phyloP scores from a whole-genome alignment of 768 basidiomycete genomes.

The Lentinus tigrinus region DNA sequence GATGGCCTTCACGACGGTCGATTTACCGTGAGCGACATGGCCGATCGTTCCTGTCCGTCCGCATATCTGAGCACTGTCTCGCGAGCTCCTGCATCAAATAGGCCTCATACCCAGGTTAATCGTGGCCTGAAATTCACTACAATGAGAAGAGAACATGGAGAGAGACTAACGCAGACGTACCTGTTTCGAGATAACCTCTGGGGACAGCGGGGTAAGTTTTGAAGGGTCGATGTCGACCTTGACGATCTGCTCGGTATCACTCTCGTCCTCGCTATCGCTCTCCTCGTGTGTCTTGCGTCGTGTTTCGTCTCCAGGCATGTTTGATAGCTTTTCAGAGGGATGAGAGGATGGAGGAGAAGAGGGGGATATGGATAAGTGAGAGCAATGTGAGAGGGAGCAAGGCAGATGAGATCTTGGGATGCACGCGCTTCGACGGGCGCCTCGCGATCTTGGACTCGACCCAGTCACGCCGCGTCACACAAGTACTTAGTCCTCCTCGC shows the following conservation, averaged over 20 bases:
- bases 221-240: slow-evolving; percentile 77
- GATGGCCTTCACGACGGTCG: slow-evolving; percentile 97
- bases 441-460: not conserved
- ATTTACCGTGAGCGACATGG: slow-evolving; percentile 98
- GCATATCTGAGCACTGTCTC: slow-evolving; percentile 5
- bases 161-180: slow-evolving; percentile 39
- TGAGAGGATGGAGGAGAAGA: not conserved
- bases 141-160: not conserved
- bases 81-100: not conserved
- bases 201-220: slow-evolving; percentile 83
- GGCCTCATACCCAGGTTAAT: slow-evolving; percentile 75
- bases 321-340: no score
- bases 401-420: not conserved
- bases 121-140: slow-evolving; percentile 63
- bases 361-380: no score
- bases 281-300: slow-evolving; percentile 55
- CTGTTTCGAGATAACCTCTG: slow-evolving; percentile 90
- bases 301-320: slow-evolving; percentile 72
- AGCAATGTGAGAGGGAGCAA: not conserved
- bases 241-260: slow-evolving; percentile 58
- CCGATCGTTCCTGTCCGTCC: slow-evolving; percentile 81
- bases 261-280: slow-evolving; percentile 72
- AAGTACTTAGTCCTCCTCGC: no score
- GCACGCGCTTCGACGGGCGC: not conserved
- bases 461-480: slow-evolving; percentile 2